Evolutionary conservation across 495 filamentous ascomycete genomes (phyloP).

Genomic region (Ascodesmis nigricans): DNA sequence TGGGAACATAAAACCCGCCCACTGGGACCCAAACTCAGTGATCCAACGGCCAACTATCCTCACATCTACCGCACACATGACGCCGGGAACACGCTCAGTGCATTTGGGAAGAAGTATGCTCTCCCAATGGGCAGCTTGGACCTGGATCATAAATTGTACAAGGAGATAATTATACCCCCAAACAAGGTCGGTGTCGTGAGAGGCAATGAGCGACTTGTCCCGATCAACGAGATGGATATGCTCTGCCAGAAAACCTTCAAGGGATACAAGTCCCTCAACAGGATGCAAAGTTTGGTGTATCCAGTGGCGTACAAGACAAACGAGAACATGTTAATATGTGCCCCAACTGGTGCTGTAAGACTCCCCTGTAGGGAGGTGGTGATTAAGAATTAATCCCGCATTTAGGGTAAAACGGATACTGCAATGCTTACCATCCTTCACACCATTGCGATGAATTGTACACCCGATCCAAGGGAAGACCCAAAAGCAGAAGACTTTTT

Average conservation of each 20-base stretch:
- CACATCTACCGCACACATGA: conserved; percentile 72
- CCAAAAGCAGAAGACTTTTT: conserved; percentile 51
- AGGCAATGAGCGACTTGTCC: conserved; percentile 45
- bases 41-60: conserved; percentile 42
- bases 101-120: conserved; percentile 53
- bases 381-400: background rate
- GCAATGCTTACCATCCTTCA: conserved; percentile 93
- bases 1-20: conserved; percentile 58
- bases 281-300: conserved; percentile 94
- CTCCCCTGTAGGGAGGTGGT: background rate
- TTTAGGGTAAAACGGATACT: conserved; percentile 78
- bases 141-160: conserved; percentile 47
- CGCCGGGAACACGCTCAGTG: conserved; percentile 61
- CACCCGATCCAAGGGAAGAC: conserved; percentile 55
- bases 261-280: conserved; percentile 78
- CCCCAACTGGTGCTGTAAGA: conserved; percentile 72
- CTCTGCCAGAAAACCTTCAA: conserved; percentile 81
- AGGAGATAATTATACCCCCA: conserved; percentile 72
- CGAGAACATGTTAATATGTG: conserved; percentile 98
- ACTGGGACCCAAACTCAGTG: conserved; percentile 33
- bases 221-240: conserved; percentile 66
- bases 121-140: conserved; percentile 44
- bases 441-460: conserved; percentile 61
- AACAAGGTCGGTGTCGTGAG: conserved; percentile 52
- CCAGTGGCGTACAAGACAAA: conserved; percentile 86